Percentiles rank a stretch among this genome's conserved stretches.
These are phyloP conservation scores for Voacanga thouarsii DNA, from an alignment of 257 asterid genomes.

Conservation along the genomic window DNA sequence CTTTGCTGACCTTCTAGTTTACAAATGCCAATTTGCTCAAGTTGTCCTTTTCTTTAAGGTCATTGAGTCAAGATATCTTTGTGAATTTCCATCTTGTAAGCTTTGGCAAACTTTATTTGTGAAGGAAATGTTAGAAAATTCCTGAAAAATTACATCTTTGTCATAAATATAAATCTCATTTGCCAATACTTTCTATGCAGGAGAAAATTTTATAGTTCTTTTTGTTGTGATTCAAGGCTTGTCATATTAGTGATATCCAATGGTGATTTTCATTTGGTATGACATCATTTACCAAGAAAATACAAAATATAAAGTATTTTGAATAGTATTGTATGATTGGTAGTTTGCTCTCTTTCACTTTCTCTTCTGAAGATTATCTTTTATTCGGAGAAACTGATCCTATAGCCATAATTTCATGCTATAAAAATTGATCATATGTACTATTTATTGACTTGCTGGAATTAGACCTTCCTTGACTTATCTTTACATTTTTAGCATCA, in stretches of 20 bases:
- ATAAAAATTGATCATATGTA: neutral
- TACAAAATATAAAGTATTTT: neutral
- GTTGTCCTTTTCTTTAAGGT: neutral
- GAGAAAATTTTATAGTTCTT: neutral
- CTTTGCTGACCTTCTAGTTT: neutral
- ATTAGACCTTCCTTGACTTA: slow-evolving; percentile 49
- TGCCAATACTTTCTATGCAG: neutral
- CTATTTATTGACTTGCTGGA: neutral
- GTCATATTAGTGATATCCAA: neutral
- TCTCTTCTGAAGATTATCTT: neutral
- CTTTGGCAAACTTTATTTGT: neutral
- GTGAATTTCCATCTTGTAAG: neutral
- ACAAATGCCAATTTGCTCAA: neutral
- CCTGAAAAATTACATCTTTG: neutral
- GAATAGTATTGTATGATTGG: neutral
- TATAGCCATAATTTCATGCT: neutral
- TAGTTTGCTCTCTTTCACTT: neutral
- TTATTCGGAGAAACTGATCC: neutral
- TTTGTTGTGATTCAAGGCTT: neutral
- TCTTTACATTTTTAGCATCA: slow-evolving; percentile 80
- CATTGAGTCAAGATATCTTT: neutral
- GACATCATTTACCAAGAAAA: neutral
- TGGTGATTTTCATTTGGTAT: neutral
- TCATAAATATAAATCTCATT: neutral
- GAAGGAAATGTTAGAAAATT: neutral